Evolutionary conservation across 495 filamentous ascomycete genomes (phyloP), one percentile per base, ranked within the genome.

Genomic region (Tuber calosporum): DNA sequence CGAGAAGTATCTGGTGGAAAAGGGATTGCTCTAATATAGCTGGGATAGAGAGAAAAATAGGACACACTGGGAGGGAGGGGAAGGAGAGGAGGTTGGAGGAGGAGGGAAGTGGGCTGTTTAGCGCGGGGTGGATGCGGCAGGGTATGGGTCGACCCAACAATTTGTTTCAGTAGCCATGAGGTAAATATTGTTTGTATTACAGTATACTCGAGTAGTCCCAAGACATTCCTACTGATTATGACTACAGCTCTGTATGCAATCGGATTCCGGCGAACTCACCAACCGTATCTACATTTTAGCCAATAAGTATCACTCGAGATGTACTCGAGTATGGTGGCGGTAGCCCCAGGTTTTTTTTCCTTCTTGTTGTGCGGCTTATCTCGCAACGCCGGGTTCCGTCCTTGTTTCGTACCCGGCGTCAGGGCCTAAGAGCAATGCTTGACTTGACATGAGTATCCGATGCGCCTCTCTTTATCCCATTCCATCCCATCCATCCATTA

Each of bases 11-110:
- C 37, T 43, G 68, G 34, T 58, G 30, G 67, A 70, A 71, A 77
- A 42, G 70, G 66, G 67, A 73, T 62, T 62, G 26, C 53, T 26
- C 53, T 26, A 69, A 58, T 73, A 67, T 40, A 62, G 53, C 58
- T 17, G 38, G 73, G 68, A 70, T 53, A 66, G 58, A 66, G 77
- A 74, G 74, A 75, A 79, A 69, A 58, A 62, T 62, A n/a, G 53
- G 53, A 17, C 11, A 11, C 9, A 34, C 53, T 62, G 34, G 70
- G 76, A 68, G 69, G 67, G 69, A 73, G 66, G 82, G 72, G 68
- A 70, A 73, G 73, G 68, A 69, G 70, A 68, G 72, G 68, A 74
- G 77, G 72, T 75, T 75, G 75, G 69, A 73, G 77, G 72, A 73
- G 78, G 71, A 72, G 74, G 53, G 53, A 62, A 34, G 53, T 34